Evolutionary conservation across 495 filamentous ascomycete genomes (phyloP), one percentile per base, ranked within the genome.

Genomic region (Umbilicaria muhlenbergii): DNA sequence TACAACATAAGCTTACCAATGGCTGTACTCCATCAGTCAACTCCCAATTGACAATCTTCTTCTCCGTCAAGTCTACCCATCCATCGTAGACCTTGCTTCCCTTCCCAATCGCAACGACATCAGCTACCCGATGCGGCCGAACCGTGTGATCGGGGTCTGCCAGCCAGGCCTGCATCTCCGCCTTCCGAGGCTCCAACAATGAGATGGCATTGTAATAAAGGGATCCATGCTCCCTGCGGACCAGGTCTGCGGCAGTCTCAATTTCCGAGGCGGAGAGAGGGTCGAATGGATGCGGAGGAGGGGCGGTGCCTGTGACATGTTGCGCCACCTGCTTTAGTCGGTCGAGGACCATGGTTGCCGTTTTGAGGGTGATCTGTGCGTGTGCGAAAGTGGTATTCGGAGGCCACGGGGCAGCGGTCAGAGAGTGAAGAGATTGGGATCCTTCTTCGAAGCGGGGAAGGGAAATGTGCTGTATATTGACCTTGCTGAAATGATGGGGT

Each of bases 171-270:
- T 78, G 67, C 85, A 94, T 92, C 54, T 88, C 78, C 24, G 70
- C 76, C 70, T 94, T 94, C 50, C 77, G 77, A 13, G 88, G 88
- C 66, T 94, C 89, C 39, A 74, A 83, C 10, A 93, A 64, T n/a
- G 84, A 80, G 42, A 94, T 78, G 3, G 86, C 83, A 66, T 95
- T 94, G 74, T 87, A 94, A 56, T 75, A 75, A 36, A 93, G 69
- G 6, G 68, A 60, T 41, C 74, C 79, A 62, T 94, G 67, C 44
- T 80, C 74, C 47, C 80, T 75, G 34, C 77, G 76, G 44, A 93
- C 65, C 33, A 86, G 64, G 1, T 70, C 57, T 41, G 89, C 81
- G 8, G 77, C 77, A 6, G 70, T 62, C 54, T 86, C 82, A 49
- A 96, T 94, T 56, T 96, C 88, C 4, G 64, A 52, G 0, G 73